Base-by-base conservation (phyloP, 2,329 filamentous ascomycete species). In the Trichoderma sp. region DNA sequence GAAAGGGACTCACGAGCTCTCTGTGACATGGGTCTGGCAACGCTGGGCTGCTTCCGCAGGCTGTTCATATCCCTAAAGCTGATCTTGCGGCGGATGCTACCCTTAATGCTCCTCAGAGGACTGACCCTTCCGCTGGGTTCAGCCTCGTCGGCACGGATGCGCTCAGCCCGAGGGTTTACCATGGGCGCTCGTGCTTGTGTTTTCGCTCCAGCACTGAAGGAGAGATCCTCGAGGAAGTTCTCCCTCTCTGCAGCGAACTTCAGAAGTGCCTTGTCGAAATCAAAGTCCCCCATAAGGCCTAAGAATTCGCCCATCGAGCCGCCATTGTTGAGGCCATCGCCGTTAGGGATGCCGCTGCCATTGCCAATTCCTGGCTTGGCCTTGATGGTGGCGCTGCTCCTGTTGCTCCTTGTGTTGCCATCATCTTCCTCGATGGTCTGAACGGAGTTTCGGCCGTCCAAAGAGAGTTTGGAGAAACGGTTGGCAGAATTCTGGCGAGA, bases 211-310 rank as follows among this genome's bases (percentile, higher is more conserved):
- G 95, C 95, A 78, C 91, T 94, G 83, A 98, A 95, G 79, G 93
- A 95, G 72, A 98, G 89, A 83, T 99, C 97, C 78, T 97, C 94
- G 71, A 98, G 87, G 81, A 99, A 99, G 76, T 93, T 93, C 80
- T 99, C 97, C 78, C 97, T 90, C 86, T 98, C 96, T n/a, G 93
- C 93, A 63, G 97, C 95, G 83, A 99, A 99, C 85, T 98, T 98
- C 81, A 95, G 87, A 79, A 99, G 88, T 31, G 97, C 96, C 81
- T 94, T 92, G 82, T 98, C 97, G 81, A 99, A 99, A 83, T 98
- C 97, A 81, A 94, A 95, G 81, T 97, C 95, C 75, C 84, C 85
- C 77, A 89, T 84, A 41, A 86, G 79, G 27, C 73, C 53, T 11
- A 76, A 59, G 8, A 75, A 69, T 3, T 50, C 68, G 9, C 78